Evolutionary conservation across 345 rosid species (phyloP), one percentile per base, ranked within the genome.

Genomic region (Lepidium didymum): DNA sequence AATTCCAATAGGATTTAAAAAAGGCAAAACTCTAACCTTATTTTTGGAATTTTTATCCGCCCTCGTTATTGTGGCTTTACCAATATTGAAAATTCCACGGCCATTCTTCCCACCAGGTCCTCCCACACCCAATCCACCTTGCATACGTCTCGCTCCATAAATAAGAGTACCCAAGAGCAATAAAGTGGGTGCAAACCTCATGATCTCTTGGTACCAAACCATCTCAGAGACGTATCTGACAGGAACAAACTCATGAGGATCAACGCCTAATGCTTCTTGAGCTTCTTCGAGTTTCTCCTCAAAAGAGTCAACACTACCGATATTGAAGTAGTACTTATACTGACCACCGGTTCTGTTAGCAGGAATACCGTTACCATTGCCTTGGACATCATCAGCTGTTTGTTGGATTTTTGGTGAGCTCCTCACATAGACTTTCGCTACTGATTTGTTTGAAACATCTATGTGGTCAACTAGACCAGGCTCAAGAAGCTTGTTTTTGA

Each of bases 211-310:
- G 74, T 67, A 81, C 97, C 97, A 87, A 37, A 78, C 76, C 80
- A 89, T 80, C 70, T 87, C 96, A 70, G 91, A 81, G 55, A 73
- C 78, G 10, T 94, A 89, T 1, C 87, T 88, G 27, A 94, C 96
- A 33, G 97, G 93, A 71, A 89, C 77, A 64, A 66, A 84, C 50
- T 94, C 80, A 73, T 86, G 99, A 41, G 93, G 82, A 70, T 91
- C 95, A 21, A 85, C 71, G 6, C 96, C 89, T 38, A 94, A 63
- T 0, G 93, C 83, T 75, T 83, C 91, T 63, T 91, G 96, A 47
- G 96, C 96, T 85, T 91, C 99, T 74, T 91, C 93, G 69, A 94
- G 78, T 75, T 87, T 94, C 78, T 87, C 96, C 81, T 94, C 99
- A 58, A 94, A 91, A 55, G 96, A 81, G 25, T 94, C 99, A 18